These are phyloP conservation scores for Artemisia argyi DNA, from an alignment of 129 eudicot genomes.

Conservation along the genomic window DNA sequence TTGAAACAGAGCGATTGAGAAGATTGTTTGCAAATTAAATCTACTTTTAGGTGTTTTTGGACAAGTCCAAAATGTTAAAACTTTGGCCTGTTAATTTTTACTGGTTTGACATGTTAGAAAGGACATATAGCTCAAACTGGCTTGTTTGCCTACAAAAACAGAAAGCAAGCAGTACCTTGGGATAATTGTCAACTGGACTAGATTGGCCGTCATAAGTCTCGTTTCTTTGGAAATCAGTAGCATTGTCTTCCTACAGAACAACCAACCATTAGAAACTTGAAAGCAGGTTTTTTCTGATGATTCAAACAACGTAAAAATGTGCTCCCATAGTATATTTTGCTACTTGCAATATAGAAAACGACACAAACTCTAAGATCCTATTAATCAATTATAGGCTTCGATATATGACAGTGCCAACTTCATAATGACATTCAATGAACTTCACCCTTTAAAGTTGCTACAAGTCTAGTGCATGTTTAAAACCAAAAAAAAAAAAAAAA, in stretches of 20 bases:
- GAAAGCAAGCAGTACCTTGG: conserved; percentile 38
- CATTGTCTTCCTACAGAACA: conserved; percentile 56
- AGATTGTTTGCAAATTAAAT: too few species aligned
- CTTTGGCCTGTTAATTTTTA: too few species aligned
- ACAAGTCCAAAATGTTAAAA: too few species aligned
- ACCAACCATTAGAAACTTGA: neutral
- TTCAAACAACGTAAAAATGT: neutral
- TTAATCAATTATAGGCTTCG: neutral
- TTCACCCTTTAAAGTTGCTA: neutral
- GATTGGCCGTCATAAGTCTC: conserved; percentile 44
- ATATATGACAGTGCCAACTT: too few species aligned
- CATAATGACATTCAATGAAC: neutral
- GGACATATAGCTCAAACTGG: too few species aligned
- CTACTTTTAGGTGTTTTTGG: too few species aligned
- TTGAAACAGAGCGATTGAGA: too few species aligned
- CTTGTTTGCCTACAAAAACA: neutral
- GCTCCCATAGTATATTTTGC: too few species aligned
- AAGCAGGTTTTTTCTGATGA: neutral
- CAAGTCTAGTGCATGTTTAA: too few species aligned
- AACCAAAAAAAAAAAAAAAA: neutral
- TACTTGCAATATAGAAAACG: too few species aligned
- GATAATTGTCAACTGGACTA: conserved; percentile 42
- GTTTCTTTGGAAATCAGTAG: conserved; percentile 38
- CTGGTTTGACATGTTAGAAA: too few species aligned
- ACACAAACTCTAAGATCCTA: neutral